These are phyloP conservation scores for Davidsoniella eucalypti DNA, from an alignment of 2,329 filamentous ascomycete species.

Conservation along the genomic window DNA sequence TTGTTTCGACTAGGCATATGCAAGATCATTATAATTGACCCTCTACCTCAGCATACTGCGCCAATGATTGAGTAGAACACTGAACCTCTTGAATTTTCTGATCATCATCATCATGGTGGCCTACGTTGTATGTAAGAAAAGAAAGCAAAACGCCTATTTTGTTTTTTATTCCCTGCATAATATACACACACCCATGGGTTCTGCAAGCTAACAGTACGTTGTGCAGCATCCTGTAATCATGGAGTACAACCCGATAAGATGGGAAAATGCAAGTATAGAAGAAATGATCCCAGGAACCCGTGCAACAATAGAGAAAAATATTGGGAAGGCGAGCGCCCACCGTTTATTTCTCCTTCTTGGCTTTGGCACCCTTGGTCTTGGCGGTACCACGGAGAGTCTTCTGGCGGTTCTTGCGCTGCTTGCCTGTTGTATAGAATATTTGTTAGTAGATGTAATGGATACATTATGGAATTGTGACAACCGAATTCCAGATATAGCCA, in stretches of 20 bases:
- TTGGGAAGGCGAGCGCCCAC: slow-evolving; percentile 12
- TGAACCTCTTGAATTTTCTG: too few relatives aligned
- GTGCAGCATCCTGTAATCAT: too few relatives aligned
- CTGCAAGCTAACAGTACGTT: too few relatives aligned
- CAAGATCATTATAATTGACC: too few relatives aligned
- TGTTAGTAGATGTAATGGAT: slow-evolving; percentile 5
- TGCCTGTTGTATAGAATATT: slow-evolving; percentile 46
- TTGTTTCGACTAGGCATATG: neutral
- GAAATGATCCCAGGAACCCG: neutral
- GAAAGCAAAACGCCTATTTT: too few relatives aligned
- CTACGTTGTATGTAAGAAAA: too few relatives aligned
- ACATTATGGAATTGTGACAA: neutral
- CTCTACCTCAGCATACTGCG: too few relatives aligned
- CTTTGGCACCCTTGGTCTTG: slow-evolving; percentile 90
- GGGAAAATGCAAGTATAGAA: neutral
- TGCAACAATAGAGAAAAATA: slow-evolving; percentile 5
- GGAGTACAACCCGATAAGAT: too few relatives aligned
- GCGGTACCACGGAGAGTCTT: slow-evolving; percentile 97
- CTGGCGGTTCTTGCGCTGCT: slow-evolving; percentile 99
- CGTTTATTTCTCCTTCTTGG: slow-evolving; percentile 85
- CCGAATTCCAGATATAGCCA: neutral
- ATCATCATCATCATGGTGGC: too few relatives aligned
- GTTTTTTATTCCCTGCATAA: too few relatives aligned
- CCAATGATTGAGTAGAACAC: too few relatives aligned
- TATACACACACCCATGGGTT: too few relatives aligned